Evolutionary conservation across 129 eudicot genomes (phyloP), one percentile per base, ranked within the genome.

Genomic region (Smallanthus sonchifolius): DNA sequence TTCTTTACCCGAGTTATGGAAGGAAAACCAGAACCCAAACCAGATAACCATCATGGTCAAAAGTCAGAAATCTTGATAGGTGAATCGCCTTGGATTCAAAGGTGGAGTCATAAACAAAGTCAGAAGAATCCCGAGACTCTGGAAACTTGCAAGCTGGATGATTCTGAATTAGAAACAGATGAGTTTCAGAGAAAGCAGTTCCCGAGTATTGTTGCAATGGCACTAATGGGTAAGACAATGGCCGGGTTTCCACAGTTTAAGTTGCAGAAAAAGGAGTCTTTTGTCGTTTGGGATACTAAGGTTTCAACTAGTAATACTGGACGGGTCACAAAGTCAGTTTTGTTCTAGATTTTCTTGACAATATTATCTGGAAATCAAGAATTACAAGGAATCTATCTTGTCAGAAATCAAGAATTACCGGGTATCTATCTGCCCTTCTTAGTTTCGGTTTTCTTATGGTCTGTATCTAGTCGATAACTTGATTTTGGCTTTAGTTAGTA

Each of bases 201-300:
- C 67, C 97, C 98, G 0, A 94, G 98, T 72, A 75, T 94, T 67
- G 97, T 84, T 56, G 98, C 98, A 14, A 86, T 94, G 96, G 97
- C 98, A 2, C 59, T 94, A 65, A 84, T 90, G 96, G 98, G 96
- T 34, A 94, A 86, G 70, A 87, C 92, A 6, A 85, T 91, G 96
- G 67, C 63, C 13, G 91, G 98, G 38, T 84, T 80, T 70, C 90
- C 79, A 36, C 80, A 83, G 10, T 94, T 96, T 39, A 77, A 88
- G 80, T 61, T 88, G 70, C 82, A 73, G 32, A 94, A 80, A 56
- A 88, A 72, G 78, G 95, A 91, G 14, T 73, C 98, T 44, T 81
- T 83, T 70, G 78, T 87, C 8, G 86, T 88, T 73, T 94, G 98
- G 97, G 88, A 87, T 60, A 75, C 90, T 17, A 80, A 81, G 82